Base-by-base conservation (phyloP, 2,329 filamentous ascomycete species). In the Elsinoe ampelina region DNA sequence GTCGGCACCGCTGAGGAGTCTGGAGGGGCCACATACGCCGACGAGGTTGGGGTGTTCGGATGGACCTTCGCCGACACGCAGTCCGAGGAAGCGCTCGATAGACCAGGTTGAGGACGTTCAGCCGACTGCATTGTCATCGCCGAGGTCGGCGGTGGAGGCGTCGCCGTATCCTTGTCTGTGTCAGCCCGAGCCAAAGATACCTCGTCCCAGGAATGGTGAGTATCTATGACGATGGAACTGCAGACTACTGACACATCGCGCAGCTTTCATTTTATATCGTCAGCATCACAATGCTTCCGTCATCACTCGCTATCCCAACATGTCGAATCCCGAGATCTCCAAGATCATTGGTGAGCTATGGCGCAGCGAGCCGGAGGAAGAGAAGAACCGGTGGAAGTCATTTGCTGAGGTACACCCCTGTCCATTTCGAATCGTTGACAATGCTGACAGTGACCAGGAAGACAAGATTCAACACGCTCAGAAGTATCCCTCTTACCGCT, bases 211-310 rank as follows among this genome's bases (percentile, higher is more conserved):
- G 70, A 87, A 87, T 75, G 82, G 84, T 86, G 72, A 72, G 82
- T 76, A 39, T 55, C 62, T 10, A 12, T 60, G 51, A 63, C 57
- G 58, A 60, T 22, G 7, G 34, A 51, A 19, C 11, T 13, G 11
- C 5, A 3, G n/a, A 8, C 20, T 34, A 63, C 67, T 67, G 61
- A 66, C 62, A 12, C 63, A 58, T 63, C 70, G 67, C 68, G 69
- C 70, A 98, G 93, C 92, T 52, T 98, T 98, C 75, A 98, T 98
- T 63, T 79, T 98, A 64, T 98, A 95, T 75, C 89, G 93, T 38
- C 91, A 97, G 70, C 87, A 95, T 70, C 86, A 93, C 66, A 92
- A 97, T 71, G 83, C 87, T 15, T 78, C 82, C 50, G 89, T 97
- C 52, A 86, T 91, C 36, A 79, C 84, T 55, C 80, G 88, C 63